Evolutionary conservation across 2,329 filamentous ascomycete species (phyloP), one percentile per base, ranked within the genome.

Genomic region (Aspergillus intermedius): DNA sequence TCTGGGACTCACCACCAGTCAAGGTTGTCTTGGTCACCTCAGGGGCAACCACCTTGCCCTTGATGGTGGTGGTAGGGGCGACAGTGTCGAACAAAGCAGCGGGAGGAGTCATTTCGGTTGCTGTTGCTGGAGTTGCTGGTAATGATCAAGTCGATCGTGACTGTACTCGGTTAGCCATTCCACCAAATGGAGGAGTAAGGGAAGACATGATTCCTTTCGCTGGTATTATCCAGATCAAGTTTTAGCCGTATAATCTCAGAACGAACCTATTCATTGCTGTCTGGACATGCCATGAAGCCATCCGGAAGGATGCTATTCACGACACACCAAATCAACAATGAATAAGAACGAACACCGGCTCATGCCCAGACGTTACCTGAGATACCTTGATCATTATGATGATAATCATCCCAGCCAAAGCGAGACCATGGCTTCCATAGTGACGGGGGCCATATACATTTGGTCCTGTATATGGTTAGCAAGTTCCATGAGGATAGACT

Each of bases 221-320:
- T 90, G 87, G 88, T 88, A 93, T 93, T 91, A 91, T 91, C 88
- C 87, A 88, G 87, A 91, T 91, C 88, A 91, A 91, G 87, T 91
- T 89, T 75, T 77, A 77, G 85, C 88, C 87, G 88, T 93, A 86
- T 93, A 83, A 83, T 93, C 87, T 91, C 71, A 74, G 71, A 71
- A 70, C 68, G 65, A 70, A 62, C 62, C 60, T 57, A 54, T 44
- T 45, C 50, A 22, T 23, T 40, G 21, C 12, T 28, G 28, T 10
- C 21, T 4, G 25, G 3, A 25, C 23, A 22, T 10, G 10, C 37
- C 21, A 22, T 19, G 37, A 37, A 47, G 13, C 41, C 22, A 44
- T 48, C 50, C 45, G 50, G 49, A 30, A 49, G 49, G 51, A 21
- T 6, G 21, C 4, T 21, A 17, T 44, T 10, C 21, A 21, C 4